These are phyloP conservation scores for Neospora caninum DNA, from an alignment of 169 alveolate species.

Conservation along the genomic window DNA sequence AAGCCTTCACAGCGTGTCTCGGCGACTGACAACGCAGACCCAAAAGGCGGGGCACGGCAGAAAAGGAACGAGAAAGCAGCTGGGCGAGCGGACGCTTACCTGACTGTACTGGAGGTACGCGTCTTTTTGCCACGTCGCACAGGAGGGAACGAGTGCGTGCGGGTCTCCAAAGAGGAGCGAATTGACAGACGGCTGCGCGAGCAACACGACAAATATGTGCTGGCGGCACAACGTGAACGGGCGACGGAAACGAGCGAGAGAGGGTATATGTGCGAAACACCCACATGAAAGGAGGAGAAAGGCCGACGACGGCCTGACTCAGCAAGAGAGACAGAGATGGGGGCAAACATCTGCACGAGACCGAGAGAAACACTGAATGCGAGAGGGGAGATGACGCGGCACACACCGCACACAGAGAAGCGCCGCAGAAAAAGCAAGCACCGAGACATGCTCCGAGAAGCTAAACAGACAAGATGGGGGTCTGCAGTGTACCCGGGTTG, in stretches of 20 bases:
- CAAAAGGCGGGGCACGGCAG: not conserved
- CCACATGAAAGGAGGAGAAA: too few relatives aligned
- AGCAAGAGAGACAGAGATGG: too few relatives aligned
- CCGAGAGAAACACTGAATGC: not conserved
- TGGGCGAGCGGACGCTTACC: not conserved
- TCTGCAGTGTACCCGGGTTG: not conserved
- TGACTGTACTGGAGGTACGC: not conserved
- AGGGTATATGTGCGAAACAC: too few relatives aligned
- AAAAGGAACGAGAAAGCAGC: not conserved
- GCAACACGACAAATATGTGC: not conserved
- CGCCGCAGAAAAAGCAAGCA: not conserved
- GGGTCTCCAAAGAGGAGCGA: conserved; percentile 6
- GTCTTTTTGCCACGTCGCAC: not conserved
- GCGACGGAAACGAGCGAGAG: too few relatives aligned
- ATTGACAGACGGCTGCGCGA: not conserved
- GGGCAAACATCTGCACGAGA: too few relatives aligned
- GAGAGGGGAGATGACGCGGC: not conserved
- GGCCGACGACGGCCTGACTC: too few relatives aligned
- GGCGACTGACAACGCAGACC: not conserved
- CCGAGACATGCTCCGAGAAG: too few relatives aligned
- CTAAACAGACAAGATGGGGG: not conserved
- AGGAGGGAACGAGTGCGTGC: not conserved
- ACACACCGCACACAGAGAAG: not conserved
- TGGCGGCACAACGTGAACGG: too few relatives aligned
- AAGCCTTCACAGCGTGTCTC: too few relatives aligned